Evolutionary conservation across 2,329 filamentous ascomycete genomes (phyloP).

Genomic region (Aspergillus pseudonomiae): DNA sequence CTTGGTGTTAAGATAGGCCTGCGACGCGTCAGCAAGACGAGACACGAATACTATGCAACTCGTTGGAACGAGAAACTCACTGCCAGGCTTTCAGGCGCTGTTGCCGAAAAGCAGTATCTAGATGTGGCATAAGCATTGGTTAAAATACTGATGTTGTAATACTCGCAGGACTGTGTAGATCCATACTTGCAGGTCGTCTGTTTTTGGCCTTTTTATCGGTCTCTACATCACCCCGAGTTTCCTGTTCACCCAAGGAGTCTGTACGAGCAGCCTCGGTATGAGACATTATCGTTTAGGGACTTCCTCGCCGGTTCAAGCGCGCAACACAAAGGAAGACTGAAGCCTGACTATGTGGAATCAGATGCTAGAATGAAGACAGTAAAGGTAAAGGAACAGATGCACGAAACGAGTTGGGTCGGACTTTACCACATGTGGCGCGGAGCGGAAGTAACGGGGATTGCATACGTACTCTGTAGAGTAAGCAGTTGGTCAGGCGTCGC

Average conservation of each 20-base stretch:
- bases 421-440: constrained; percentile 11
- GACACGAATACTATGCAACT: background rate
- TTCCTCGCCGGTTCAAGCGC: background rate
- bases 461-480: constrained; percentile 2
- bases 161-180: constrained; percentile 7
- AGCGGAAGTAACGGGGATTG: constrained; percentile 8
- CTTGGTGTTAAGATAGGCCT: constrained; percentile 95
- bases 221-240: constrained; percentile 40
- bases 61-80: constrained; percentile 57
- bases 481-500: constrained; percentile 16
- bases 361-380: background rate
- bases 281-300: constrained; percentile 42
- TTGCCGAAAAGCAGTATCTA: constrained; percentile 95
- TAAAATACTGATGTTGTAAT: constrained; percentile 11
- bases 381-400: background rate
- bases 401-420: background rate
- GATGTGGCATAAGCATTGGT: constrained; percentile 17
- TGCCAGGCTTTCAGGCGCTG: constrained; percentile 99
- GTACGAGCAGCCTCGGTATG: constrained; percentile 42
- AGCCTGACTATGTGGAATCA: background rate
- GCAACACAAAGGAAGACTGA: background rate
- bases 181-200: constrained; percentile 83
- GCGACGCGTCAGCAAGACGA: constrained; percentile 21
- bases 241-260: constrained; percentile 50
- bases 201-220: constrained; percentile 82